phyloP scores from a whole-genome alignment of 495 filamentous ascomycete genomes.

The Friedmanniomyces endolithicus region DNA sequence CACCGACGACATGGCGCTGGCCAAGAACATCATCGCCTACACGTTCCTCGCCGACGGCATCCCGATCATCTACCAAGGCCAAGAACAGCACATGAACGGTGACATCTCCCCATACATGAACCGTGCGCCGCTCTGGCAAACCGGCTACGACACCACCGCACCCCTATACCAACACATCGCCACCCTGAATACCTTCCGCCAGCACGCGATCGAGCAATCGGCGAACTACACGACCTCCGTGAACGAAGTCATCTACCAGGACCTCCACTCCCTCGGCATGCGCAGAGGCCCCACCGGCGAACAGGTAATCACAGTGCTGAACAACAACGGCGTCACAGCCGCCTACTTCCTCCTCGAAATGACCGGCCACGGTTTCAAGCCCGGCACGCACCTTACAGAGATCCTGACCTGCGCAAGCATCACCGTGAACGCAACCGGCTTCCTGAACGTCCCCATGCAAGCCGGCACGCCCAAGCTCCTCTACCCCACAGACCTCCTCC shows the following conservation, averaged over 20 bases:
- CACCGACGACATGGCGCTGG: constrained; percentile 34
- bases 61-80: constrained; percentile 28
- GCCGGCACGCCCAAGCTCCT: constrained; percentile 20
- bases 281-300: constrained; percentile 45
- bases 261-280: constrained; percentile 45
- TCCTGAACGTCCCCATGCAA: constrained; percentile 18
- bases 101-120: constrained; percentile 42
- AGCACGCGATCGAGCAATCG: constrained; percentile 38
- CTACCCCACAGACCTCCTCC: constrained; percentile 4
- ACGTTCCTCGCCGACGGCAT: constrained; percentile 57
- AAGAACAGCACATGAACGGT: constrained; percentile 2
- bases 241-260: constrained; percentile 43
- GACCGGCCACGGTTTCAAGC: constrained; percentile 30
- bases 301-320: constrained; percentile 48
- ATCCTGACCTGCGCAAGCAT: constrained; percentile 33
- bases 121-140: constrained; percentile 62
- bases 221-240: constrained; percentile 39
- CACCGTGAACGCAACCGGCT: constrained; percentile 28
- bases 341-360: neutral
- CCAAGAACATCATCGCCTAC: constrained; percentile 55
- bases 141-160: constrained; percentile 46
- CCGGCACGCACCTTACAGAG: constrained; percentile 34
- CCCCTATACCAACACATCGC: constrained; percentile 50
- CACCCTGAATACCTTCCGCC: constrained; percentile 46
- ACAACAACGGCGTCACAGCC: constrained; percentile 44